phyloP scores from a whole-genome alignment of 2,329 filamentous ascomycete genomes.

The Claviceps humidiphila region DNA sequence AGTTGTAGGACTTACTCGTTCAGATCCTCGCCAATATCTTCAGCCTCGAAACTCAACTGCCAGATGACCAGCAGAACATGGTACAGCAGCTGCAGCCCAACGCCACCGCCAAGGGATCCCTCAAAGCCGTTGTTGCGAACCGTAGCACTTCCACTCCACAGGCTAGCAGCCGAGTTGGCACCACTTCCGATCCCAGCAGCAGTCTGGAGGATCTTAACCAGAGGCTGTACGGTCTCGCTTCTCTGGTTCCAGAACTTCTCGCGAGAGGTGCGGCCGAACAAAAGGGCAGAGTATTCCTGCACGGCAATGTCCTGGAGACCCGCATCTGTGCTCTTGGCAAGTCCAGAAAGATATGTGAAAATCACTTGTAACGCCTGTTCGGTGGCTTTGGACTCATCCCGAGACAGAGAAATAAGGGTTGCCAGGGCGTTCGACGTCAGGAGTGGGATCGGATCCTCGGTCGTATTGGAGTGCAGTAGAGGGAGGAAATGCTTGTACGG shows the following conservation, averaged over 20 bases:
- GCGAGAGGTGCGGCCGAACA: slow-evolving; percentile 62
- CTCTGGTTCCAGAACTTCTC: slow-evolving; percentile 84
- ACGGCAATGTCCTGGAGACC: slow-evolving; percentile 93
- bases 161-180: slow-evolving; percentile 43
- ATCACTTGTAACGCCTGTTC: slow-evolving; percentile 69
- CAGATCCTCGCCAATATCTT: slow-evolving; percentile 57
- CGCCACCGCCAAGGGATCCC: slow-evolving; percentile 58
- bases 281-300: slow-evolving; percentile 73
- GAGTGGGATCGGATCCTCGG: slow-evolving; percentile 71
- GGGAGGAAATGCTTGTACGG: slow-evolving; percentile 76
- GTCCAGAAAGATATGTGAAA: slow-evolving; percentile 71
- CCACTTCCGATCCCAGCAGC: slow-evolving; percentile 61
- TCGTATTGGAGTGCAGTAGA: slow-evolving; percentile 65
- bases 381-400: slow-evolving; percentile 51
- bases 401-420: slow-evolving; percentile 57
- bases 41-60: slow-evolving; percentile 93
- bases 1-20: slow-evolving; percentile 57
- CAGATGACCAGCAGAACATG: slow-evolving; percentile 87
- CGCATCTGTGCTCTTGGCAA: slow-evolving; percentile 75
- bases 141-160: slow-evolving; percentile 45
- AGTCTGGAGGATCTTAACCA: slow-evolving; percentile 70
- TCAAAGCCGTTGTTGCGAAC: slow-evolving; percentile 49
- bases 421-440: slow-evolving; percentile 81
- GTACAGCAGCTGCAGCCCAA: slow-evolving; percentile 86
- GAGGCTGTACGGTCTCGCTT: slow-evolving; percentile 68